These are phyloP conservation scores for Nothophoma quercina DNA, from an alignment of 2,329 filamentous ascomycete genomes.

Conservation along the genomic window DNA sequence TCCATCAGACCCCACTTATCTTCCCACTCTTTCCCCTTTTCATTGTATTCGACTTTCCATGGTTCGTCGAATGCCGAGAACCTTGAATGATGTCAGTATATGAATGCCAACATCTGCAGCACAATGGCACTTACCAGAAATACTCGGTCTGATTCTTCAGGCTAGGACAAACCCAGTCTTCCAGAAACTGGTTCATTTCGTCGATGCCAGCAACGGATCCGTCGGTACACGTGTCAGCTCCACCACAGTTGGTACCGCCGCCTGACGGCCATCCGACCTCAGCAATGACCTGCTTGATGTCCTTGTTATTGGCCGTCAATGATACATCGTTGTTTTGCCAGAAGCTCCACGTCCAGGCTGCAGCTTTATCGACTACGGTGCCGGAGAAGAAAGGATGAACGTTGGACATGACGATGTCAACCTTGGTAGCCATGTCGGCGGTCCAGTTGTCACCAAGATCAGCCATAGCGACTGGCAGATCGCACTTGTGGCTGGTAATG, in stretches of 20 bases:
- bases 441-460: constrained; percentile 93
- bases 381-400: constrained; percentile 96
- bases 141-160: constrained; percentile 86
- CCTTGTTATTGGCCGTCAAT: constrained; percentile 62
- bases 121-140: constrained; percentile 73
- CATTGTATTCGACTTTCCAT: constrained; percentile 84
- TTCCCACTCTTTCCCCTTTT: constrained; percentile 76
- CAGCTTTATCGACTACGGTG: constrained; percentile 70
- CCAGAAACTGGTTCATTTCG: constrained; percentile 86
- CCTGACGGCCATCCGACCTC: constrained; percentile 91
- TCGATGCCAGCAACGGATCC: constrained; percentile 80
- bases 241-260: constrained; percentile 81
- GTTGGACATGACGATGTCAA: constrained; percentile 94
- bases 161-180: constrained; percentile 82
- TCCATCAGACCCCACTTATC: constrained; percentile 96
- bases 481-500: constrained; percentile 69
- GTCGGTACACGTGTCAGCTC: constrained; percentile 62
- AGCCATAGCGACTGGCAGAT: constrained; percentile 82
- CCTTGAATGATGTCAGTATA: constrained; percentile 49
- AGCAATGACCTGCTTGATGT: constrained; percentile 76
- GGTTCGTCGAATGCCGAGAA: constrained; percentile 97
- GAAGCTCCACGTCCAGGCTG: constrained; percentile 83
- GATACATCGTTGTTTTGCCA: constrained; percentile 74
- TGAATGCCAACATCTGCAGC: neutral
- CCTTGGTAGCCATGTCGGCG: constrained; percentile 68